Evolutionary conservation across 2,329 filamentous ascomycete genomes (phyloP).

Genomic region (Ophiostoma angusticollis): DNA sequence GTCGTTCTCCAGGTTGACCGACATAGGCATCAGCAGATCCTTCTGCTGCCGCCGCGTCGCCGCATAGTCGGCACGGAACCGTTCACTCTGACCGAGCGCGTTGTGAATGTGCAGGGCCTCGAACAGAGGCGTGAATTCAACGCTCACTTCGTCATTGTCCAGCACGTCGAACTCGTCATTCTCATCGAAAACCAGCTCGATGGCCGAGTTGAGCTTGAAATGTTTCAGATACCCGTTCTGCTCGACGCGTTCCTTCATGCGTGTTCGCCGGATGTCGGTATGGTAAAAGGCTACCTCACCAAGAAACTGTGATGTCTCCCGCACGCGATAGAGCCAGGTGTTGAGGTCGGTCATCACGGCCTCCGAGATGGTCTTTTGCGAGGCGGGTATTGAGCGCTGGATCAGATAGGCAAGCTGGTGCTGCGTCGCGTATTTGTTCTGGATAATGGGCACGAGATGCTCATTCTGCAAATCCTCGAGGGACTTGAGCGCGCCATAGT

Average conservation of each 20-base stretch:
- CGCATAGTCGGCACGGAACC: slow-evolving; percentile 84
- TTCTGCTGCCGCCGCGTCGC: slow-evolving; percentile 83
- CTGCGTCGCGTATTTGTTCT: slow-evolving; percentile 79
- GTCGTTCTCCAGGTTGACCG: slow-evolving; percentile 66
- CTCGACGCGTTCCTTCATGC: slow-evolving; percentile 73
- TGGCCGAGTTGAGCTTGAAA: slow-evolving; percentile 89
- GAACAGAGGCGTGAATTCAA: slow-evolving; percentile 88
- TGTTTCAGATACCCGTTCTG: slow-evolving; percentile 60
- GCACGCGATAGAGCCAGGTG: slow-evolving; percentile 89
- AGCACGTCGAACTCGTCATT: slow-evolving; percentile 90
- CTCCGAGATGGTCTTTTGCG: slow-evolving; percentile 85
- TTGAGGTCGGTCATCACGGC: slow-evolving; percentile 95
- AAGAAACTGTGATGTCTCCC: slow-evolving; percentile 90
- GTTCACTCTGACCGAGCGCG: slow-evolving; percentile 81
- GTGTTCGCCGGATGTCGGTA: slow-evolving; percentile 71
- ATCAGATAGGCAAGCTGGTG: slow-evolving; percentile 94
- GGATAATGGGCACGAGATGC: slow-evolving; percentile 59
- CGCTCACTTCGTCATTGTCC: slow-evolving; percentile 87
- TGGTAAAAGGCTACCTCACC: slow-evolving; percentile 96
- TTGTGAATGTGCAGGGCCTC: slow-evolving; percentile 96
- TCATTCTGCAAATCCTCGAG: slow-evolving; percentile 94
- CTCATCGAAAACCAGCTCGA: slow-evolving; percentile 91
- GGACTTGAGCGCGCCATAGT: slow-evolving; percentile 87
- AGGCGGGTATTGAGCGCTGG: slow-evolving; percentile 86
- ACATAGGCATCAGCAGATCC: slow-evolving; percentile 68